Percentiles rank a stretch among this genome's conserved stretches.
phyloP scores from a whole-genome alignment of 371 early-diverging fungal species.

The Blakeslea trispora region DNA sequence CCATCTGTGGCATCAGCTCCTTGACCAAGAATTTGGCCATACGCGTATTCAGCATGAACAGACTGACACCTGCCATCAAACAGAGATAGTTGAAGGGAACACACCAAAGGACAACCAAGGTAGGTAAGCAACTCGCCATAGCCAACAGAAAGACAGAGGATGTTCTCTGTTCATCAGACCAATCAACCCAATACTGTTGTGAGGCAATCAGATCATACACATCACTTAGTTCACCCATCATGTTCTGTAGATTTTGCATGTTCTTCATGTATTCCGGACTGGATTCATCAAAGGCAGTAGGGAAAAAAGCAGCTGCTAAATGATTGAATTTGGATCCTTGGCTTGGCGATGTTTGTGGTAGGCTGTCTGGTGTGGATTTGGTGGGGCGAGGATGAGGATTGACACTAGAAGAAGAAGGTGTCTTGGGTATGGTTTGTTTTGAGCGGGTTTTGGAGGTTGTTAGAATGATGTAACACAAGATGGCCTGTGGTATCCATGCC shows the following conservation, averaged over 20 bases:
- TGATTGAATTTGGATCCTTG: conserved; percentile 7
- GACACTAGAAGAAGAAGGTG: conserved; percentile 1
- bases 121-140: conserved; percentile 4
- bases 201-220: conserved; percentile 34
- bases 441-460: conserved; percentile 21
- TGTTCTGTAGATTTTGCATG: conserved; percentile 51
- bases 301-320: conserved; percentile 29
- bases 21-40: conserved; percentile 41
- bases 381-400: no score
- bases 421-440: background rate
- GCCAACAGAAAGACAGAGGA: conserved; percentile 35
- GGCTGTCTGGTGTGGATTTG: conserved; percentile 7
- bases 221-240: conserved; percentile 52
- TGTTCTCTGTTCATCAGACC: conserved; percentile 40
- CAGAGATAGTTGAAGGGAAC: conserved; percentile 32
- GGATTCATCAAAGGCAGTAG: conserved; percentile 33
- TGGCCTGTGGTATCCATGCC: conserved; percentile 36
- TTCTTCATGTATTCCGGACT: conserved; percentile 50
- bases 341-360: no score
- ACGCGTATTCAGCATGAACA: conserved; percentile 43
- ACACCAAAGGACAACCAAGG: conserved; percentile 25
- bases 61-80: conserved; percentile 27
- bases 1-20: conserved; percentile 31
- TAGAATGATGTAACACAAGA: conserved; percentile 31
- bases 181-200: conserved; percentile 36